A percentile compares a stretch with the other conserved stretches of the same genome.
Evolutionary conservation across 2,329 filamentous ascomycete species (phyloP).

Genomic region (Alternaria viburni): DNA sequence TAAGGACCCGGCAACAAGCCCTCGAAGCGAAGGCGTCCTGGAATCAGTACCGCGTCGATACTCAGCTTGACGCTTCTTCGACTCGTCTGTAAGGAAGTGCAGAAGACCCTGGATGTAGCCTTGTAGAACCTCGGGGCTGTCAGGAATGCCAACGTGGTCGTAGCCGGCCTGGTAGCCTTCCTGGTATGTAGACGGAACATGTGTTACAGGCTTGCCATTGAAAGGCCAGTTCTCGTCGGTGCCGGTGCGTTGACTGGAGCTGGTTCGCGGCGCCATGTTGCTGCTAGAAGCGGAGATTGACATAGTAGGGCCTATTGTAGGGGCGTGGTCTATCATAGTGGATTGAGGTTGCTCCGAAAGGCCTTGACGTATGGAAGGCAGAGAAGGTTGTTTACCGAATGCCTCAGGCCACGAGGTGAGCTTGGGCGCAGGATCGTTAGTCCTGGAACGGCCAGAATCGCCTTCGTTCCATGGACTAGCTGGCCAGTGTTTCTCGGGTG

Average conservation of each 20-base stretch:
- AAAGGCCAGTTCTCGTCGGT: constrained; percentile 33
- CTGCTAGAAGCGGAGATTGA: constrained; percentile 19
- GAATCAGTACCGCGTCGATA: constrained; percentile 18
- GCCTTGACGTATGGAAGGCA: constrained; percentile 23
- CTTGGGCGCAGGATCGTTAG: constrained; percentile 30
- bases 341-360: constrained; percentile 7
- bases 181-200: constrained; percentile 44
- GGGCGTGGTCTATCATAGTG: constrained; percentile 10
- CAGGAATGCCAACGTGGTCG: constrained; percentile 43
- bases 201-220: constrained; percentile 22
- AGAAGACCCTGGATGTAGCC: constrained; percentile 44
- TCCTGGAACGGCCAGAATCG: constrained; percentile 26
- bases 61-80: constrained; percentile 25
- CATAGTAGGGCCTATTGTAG: constrained; percentile 3
- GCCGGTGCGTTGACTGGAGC: constrained; percentile 23
- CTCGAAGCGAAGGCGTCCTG: constrained; percentile 34
- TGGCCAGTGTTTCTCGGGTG: constrained; percentile 47
- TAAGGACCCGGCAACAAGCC: constrained; percentile 28
- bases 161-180: constrained; percentile 48
- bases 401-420: constrained; percentile 41
- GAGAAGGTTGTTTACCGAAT: constrained; percentile 33
- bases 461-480: constrained; percentile 45
- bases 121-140: constrained; percentile 39
- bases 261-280: constrained; percentile 13
- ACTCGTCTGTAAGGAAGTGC: constrained; percentile 37